Conservation (phyloP, 2,329 filamentous ascomycete genomes). For the Xylaria sp. region DNA sequence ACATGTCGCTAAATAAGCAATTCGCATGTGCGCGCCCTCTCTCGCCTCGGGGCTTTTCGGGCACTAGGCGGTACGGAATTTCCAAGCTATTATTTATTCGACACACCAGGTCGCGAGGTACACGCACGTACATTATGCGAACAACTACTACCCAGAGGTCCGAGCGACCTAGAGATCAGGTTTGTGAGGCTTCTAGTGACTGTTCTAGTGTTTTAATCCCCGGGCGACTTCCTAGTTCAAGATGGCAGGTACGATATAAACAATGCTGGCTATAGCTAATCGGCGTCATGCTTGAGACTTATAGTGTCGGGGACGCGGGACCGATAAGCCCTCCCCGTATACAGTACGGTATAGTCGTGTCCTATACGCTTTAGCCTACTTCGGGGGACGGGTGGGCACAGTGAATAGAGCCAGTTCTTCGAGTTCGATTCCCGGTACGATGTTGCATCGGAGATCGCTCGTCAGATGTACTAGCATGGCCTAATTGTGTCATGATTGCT, state of each 20-base stretch:
- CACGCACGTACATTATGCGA: slow-evolving; percentile 21
- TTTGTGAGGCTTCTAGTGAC: not conserved
- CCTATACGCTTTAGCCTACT: not conserved
- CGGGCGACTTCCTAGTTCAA: slow-evolving; percentile 10
- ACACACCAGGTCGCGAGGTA: slow-evolving; percentile 3
- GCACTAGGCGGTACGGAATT: slow-evolving; percentile 24
- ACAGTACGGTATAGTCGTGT: not conserved
- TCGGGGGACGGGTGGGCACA: not conserved
- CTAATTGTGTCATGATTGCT: slow-evolving; percentile 19
- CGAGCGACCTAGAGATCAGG: slow-evolving; percentile 24
- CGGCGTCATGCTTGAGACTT: slow-evolving; percentile 5
- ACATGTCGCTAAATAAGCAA: slow-evolving; percentile 18
- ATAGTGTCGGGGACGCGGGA: not conserved
- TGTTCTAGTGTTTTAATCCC: slow-evolving; percentile 11
- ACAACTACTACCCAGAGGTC: slow-evolving; percentile 19
- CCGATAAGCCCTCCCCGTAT: not conserved
- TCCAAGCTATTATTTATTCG: slow-evolving; percentile 27
- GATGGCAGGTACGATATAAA: not conserved
- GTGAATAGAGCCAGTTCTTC: not conserved
- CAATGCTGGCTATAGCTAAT: not conserved
- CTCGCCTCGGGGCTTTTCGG: slow-evolving; percentile 9
- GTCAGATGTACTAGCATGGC: slow-evolving; percentile 18
- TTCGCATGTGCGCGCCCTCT: slow-evolving; percentile 5
- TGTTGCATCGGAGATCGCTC: slow-evolving; percentile 31
- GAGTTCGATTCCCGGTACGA: slow-evolving; percentile 7